Conservation (phyloP, 1,284 basidiomycete genomes). For the Leccinum angustisporum region DNA sequence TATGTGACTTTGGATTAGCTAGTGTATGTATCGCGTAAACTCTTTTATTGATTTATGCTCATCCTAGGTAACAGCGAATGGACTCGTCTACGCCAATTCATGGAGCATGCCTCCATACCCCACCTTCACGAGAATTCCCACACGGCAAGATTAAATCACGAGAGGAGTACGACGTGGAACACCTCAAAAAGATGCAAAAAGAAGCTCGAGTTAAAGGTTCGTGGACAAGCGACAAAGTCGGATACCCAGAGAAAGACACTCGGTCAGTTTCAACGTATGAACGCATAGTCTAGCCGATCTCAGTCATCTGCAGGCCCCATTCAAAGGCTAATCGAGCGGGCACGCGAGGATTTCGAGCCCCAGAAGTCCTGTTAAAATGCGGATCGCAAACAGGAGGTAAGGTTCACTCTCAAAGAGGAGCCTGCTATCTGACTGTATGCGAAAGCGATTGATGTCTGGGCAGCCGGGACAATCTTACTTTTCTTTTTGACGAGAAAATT, state of each 20-base stretch:
- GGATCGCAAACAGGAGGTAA: slow-evolving; percentile 89
- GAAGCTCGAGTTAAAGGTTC: slow-evolving; percentile 62
- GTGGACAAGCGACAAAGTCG: slow-evolving; percentile 64
- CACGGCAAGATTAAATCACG: slow-evolving; percentile 59
- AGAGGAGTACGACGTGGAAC: slow-evolving; percentile 42
- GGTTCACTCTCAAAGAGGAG: slow-evolving; percentile 22
- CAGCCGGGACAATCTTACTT: slow-evolving; percentile 88
- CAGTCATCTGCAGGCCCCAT: slow-evolving; percentile 55
- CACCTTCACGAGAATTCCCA: slow-evolving; percentile 56
- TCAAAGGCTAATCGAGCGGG: slow-evolving; percentile 97
- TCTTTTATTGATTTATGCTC: slow-evolving; percentile 2
- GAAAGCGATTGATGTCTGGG: slow-evolving; percentile 95
- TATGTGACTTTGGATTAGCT: slow-evolving; percentile 96
- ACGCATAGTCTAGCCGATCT: slow-evolving; percentile 10
- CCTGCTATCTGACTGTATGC: slow-evolving; percentile 8
- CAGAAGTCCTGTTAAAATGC: slow-evolving; percentile 96
- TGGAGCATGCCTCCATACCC: slow-evolving; percentile 73
- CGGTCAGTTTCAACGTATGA: slow-evolving; percentile 40
- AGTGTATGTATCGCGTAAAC: slow-evolving; percentile 57
- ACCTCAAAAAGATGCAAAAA: slow-evolving; percentile 52
- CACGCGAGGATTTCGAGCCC: slow-evolving; percentile 94
- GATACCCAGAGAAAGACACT: slow-evolving; percentile 69
- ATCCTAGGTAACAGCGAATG: slow-evolving; percentile 48
- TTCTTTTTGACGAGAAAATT: slow-evolving; percentile 94
- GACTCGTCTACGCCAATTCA: slow-evolving; percentile 44